Evolutionary conservation across 2,329 filamentous ascomycete genomes (phyloP).

Genomic region (Elsinoe arachidis): DNA sequence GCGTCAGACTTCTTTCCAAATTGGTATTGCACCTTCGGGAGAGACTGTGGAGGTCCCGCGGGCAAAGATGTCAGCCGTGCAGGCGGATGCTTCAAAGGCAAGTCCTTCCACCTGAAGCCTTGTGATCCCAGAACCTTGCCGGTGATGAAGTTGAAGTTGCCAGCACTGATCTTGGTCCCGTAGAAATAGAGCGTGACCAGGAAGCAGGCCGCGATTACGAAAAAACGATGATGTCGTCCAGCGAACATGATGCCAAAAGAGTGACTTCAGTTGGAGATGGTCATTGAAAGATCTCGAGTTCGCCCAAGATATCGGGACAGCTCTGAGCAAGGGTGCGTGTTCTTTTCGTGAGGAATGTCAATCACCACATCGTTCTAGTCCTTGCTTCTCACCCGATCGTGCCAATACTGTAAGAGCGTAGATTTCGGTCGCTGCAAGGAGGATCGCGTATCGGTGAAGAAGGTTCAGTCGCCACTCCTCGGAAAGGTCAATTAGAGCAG

Average conservation of each 20-base stretch:
- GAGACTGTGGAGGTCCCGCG: constrained; percentile 27
- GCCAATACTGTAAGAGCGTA: neutral
- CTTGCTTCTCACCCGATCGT: neutral
- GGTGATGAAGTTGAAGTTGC: constrained; percentile 12
- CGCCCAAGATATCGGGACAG: constrained; percentile 4
- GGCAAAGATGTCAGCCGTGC: constrained; percentile 30
- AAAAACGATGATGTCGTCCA: constrained; percentile 14
- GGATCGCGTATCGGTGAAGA: too few relatives aligned
- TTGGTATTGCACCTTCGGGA: constrained; percentile 36
- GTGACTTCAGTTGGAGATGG: neutral
- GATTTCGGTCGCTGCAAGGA: neutral
- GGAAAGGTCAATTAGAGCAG: too few relatives aligned
- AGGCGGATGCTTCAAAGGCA: constrained; percentile 35
- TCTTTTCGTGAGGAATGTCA: neutral
- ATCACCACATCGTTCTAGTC: neutral
- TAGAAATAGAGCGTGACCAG: constrained; percentile 13
- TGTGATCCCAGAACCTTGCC: neutral
- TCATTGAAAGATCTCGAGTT: neutral
- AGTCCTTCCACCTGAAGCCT: constrained; percentile 29
- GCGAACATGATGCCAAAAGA: constrained; percentile 1
- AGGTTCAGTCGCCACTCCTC: too few relatives aligned
- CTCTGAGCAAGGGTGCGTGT: neutral
- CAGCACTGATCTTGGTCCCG: constrained; percentile 12
- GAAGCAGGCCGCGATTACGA: constrained; percentile 13
- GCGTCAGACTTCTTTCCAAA: constrained; percentile 31